Evolutionary conservation across 495 filamentous ascomycete genomes (phyloP).

Genomic region (Penicillium paxilli): DNA sequence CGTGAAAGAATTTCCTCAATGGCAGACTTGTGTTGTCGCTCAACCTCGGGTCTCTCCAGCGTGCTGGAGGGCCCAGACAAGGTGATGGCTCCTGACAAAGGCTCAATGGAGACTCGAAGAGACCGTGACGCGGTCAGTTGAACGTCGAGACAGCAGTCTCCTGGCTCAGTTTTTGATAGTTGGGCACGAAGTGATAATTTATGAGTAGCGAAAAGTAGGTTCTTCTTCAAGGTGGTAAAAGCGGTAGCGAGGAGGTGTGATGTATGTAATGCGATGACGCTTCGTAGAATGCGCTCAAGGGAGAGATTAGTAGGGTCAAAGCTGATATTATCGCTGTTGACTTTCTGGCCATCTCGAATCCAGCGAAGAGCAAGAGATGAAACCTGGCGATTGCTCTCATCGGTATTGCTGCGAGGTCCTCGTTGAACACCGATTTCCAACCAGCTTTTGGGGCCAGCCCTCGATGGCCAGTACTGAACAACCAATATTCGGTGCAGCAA

Average conservation of each 20-base stretch:
- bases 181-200: conserved; percentile 54
- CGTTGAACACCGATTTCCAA: conserved; percentile 80
- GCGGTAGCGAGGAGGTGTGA: conserved; percentile 63
- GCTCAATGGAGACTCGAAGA: conserved; percentile 66
- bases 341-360: conserved; percentile 79
- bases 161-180: conserved; percentile 58
- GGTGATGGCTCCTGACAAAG: conserved; percentile 50
- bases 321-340: conserved; percentile 60
- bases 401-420: conserved; percentile 29
- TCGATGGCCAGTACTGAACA: conserved; percentile 85
- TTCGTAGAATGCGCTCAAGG: conserved; percentile 68
- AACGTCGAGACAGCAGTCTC: conserved; percentile 64
- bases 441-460: conserved; percentile 76
- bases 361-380: conserved; percentile 70
- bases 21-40: conserved; percentile 45
- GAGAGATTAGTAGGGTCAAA: conserved; percentile 69
- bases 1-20: conserved; percentile 52
- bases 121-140: conserved; percentile 61
- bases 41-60: conserved; percentile 48
- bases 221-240: conserved; percentile 53
- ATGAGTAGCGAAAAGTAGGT: conserved; percentile 57
- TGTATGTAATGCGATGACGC: conserved; percentile 73
- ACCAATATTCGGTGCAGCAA: conserved; percentile 74
- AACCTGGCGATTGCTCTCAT: conserved; percentile 19
- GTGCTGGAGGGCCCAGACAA: conserved; percentile 38